Evolutionary conservation across 2,329 filamentous ascomycete species (phyloP).

Genomic region (Fusarium kyushuense): DNA sequence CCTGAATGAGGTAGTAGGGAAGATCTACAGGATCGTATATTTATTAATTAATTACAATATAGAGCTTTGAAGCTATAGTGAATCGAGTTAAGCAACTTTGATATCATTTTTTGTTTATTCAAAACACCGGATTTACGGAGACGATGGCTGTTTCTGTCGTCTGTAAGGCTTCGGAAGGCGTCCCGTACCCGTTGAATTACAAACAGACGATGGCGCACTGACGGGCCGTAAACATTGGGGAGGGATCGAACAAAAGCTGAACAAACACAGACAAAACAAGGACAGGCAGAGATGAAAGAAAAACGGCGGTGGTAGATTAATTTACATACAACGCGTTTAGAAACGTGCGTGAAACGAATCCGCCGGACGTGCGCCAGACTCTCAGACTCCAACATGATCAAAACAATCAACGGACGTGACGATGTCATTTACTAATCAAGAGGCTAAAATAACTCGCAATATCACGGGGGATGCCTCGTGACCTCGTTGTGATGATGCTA

Average conservation of each 20-base stretch:
- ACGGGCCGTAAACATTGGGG: neutral
- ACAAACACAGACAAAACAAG: neutral
- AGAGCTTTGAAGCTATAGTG: neutral
- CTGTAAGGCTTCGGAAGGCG: slow-evolving; percentile 27
- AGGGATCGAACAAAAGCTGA: neutral
- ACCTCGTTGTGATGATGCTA: neutral
- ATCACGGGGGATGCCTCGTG: slow-evolving; percentile 5
- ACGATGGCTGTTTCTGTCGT: neutral
- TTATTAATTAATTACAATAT: neutral
- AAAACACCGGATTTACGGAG: neutral
- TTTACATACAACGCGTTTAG: slow-evolving; percentile 19
- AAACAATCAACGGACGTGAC: neutral
- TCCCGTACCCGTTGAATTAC: slow-evolving; percentile 20
- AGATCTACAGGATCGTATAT: slow-evolving; percentile 25
- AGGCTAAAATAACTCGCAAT: neutral
- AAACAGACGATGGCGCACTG: slow-evolving; percentile 23
- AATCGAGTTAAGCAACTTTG: neutral
- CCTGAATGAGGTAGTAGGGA: slow-evolving; percentile 23
- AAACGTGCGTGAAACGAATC: slow-evolving; percentile 35
- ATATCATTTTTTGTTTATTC: neutral
- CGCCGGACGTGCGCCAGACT: slow-evolving; percentile 27
- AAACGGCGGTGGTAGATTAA: neutral
- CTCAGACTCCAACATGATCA: slow-evolving; percentile 11
- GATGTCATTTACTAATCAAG: slow-evolving; percentile 12
- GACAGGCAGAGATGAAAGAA: neutral